Conservation (phyloP, 768 basidiomycete genomes). For the Rhodotorula kratochvilovae region DNA sequence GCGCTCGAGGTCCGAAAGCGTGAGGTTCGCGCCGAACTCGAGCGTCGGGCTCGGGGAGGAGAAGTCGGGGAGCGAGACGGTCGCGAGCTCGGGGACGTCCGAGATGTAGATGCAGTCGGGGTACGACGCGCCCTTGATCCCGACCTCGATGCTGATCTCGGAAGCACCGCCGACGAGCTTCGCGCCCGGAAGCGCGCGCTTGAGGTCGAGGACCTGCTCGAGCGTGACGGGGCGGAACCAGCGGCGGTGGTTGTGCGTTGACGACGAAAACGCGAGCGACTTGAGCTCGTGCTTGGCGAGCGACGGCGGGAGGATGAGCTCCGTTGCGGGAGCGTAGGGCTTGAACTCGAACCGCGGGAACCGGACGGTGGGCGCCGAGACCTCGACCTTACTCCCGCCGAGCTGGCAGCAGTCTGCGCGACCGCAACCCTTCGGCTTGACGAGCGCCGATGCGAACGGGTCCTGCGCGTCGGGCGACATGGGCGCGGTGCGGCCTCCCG, state of each 20-base stretch:
- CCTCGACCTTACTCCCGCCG: conserved; percentile 7
- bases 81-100: conserved; percentile 31
- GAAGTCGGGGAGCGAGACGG: conserved; percentile 14
- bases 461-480: conserved; percentile 5
- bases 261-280: conserved; percentile 28
- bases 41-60: conserved; percentile 6
- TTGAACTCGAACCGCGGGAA: conserved; percentile 43
- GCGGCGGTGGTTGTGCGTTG: conserved; percentile 6
- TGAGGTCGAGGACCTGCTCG: conserved; percentile 36
- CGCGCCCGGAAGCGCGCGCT: conserved; percentile 31
- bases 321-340: conserved; percentile 40
- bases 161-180: conserved; percentile 41
- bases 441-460: conserved; percentile 20
- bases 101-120: conserved; percentile 40
- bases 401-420: conserved; percentile 42
- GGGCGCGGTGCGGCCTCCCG: conserved; percentile 18
- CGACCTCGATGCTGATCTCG: conserved; percentile 43
- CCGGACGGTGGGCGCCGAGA: conserved; percentile 18
- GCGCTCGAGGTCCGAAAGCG: conserved; percentile 30
- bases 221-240: conserved; percentile 43
- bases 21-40: conserved; percentile 34
- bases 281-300: conserved; percentile 27
- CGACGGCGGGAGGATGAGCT: conserved; percentile 42
- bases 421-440: conserved; percentile 38
- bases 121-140: conserved; percentile 38